phyloP scores from a whole-genome alignment of 2,329 filamentous ascomycete species.

The Aspergillus glaucus region DNA sequence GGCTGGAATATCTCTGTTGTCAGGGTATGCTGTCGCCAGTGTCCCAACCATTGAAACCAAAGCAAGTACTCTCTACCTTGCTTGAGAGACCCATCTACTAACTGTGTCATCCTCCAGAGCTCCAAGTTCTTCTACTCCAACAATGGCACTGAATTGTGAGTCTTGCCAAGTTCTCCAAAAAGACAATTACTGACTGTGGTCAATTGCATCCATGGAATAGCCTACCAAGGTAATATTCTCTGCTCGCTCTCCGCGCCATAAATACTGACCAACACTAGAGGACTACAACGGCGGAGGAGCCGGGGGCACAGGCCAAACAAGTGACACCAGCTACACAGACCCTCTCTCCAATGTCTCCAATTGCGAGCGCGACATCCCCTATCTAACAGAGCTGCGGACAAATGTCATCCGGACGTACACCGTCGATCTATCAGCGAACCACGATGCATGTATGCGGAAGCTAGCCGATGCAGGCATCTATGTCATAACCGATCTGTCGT shows the following conservation, averaged over 20 bases:
- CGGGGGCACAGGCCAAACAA: no score
- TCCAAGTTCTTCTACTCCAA: slow-evolving; percentile 82
- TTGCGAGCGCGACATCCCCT: slow-evolving; percentile 78
- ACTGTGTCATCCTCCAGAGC: slow-evolving; percentile 43
- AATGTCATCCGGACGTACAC: slow-evolving; percentile 92
- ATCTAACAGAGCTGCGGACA: slow-evolving; percentile 68
- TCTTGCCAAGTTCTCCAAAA: slow-evolving; percentile 45
- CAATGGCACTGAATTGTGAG: slow-evolving; percentile 64
- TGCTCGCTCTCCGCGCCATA: no score
- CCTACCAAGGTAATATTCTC: no score
- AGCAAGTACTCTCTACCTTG: slow-evolving; percentile 33
- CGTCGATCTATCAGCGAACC: slow-evolving; percentile 69
- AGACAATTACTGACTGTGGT: slow-evolving; percentile 9
- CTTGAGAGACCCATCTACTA: neutral
- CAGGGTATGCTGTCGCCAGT: no score
- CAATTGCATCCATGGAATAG: no score
- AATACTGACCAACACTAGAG: no score
- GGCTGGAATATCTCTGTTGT: no score
- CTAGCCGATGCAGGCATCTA: slow-evolving; percentile 83
- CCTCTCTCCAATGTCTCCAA: slow-evolving; percentile 63
- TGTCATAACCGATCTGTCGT: slow-evolving; percentile 78
- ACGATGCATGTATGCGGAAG: slow-evolving; percentile 73
- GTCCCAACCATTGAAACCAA: slow-evolving; percentile 50
- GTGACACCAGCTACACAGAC: slow-evolving; percentile 58
- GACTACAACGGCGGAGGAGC: no score